phyloP scores from a whole-genome alignment of 495 filamentous ascomycete genomes.

The Neurospora cerealis region DNA sequence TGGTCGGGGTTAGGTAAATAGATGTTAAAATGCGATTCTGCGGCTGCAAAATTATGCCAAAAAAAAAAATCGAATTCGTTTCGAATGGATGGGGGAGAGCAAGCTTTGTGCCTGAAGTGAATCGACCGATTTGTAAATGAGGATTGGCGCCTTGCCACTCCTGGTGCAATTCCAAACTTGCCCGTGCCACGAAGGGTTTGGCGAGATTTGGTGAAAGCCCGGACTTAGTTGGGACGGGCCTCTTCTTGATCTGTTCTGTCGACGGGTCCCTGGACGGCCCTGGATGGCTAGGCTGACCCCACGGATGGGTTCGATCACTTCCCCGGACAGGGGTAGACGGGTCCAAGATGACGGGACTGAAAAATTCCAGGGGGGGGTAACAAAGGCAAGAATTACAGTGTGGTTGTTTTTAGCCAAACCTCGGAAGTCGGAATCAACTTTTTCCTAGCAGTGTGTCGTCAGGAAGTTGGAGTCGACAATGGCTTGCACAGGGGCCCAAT shows the following conservation, averaged over 20 bases:
- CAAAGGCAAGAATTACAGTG: constrained; percentile 4
- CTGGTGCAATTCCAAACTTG: constrained; percentile 4
- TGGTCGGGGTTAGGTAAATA: not conserved
- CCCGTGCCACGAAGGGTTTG: constrained; percentile 7
- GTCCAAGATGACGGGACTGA: not conserved
- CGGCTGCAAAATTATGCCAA: not conserved
- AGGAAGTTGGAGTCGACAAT: not conserved
- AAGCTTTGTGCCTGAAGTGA: not conserved
- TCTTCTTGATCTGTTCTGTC: constrained; percentile 4
- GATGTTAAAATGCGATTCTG: not conserved
- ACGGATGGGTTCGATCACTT: not conserved
- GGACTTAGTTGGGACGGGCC: constrained; percentile 1
- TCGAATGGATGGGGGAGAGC: not conserved
- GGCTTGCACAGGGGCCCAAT: not conserved
- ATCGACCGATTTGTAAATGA: constrained; percentile 1
- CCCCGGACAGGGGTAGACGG: constrained; percentile 7
- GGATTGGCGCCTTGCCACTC: constrained; percentile 2
- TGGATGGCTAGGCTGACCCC: not conserved
- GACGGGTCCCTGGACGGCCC: not conserved
- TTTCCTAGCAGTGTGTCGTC: not conserved
- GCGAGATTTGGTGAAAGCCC: constrained; percentile 10
- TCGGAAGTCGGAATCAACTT: not conserved
- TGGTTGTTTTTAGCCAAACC: constrained; percentile 1
- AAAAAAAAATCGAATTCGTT: not conserved
- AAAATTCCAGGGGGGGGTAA: constrained; percentile 1